Evolutionary conservation across 1,284 basidiomycete species (phyloP).

Genomic region (Malassezia furfur): DNA sequence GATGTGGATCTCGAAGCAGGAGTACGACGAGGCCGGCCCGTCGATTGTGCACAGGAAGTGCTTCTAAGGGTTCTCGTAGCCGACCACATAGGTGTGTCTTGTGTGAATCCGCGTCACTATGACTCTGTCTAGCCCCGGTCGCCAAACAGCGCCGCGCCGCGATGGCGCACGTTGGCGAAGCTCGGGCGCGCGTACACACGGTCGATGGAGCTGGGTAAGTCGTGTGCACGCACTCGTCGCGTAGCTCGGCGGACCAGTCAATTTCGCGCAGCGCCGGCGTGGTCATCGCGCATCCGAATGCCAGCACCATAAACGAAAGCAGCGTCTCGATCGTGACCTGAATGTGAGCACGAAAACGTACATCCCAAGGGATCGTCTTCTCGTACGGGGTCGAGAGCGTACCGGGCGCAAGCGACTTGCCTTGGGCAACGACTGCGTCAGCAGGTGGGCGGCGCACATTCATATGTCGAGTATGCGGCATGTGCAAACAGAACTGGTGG

Average conservation of each 20-base stretch:
- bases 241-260: conserved; percentile 15
- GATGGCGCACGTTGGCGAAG: conserved; percentile 19
- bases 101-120: too few species aligned
- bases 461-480: conserved; percentile 19
- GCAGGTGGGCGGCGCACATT: conserved; percentile 8
- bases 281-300: conserved; percentile 15
- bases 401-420: conserved; percentile 15
- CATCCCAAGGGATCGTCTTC: conserved; percentile 12
- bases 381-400: conserved; percentile 13
- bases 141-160: conserved; percentile 15
- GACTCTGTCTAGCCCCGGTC: neutral
- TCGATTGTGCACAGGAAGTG: conserved; percentile 47
- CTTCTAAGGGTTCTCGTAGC: conserved; percentile 29
- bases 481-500: conserved; percentile 19
- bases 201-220: conserved; percentile 12
- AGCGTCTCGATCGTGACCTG: conserved; percentile 12
- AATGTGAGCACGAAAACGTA: conserved; percentile 5
- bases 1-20: conserved; percentile 79
- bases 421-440: conserved; percentile 15
- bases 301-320: conserved; percentile 16
- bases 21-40: conserved; percentile 48
- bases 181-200: conserved; percentile 12
- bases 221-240: conserved; percentile 11
- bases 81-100: too few species aligned
- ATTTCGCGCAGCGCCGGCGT: conserved; percentile 10